Percentiles rank a stretch among this genome's conserved stretches.
Conservation (phyloP, 768 basidiomycete genomes). For the Xerocomus potaroensis region DNA sequence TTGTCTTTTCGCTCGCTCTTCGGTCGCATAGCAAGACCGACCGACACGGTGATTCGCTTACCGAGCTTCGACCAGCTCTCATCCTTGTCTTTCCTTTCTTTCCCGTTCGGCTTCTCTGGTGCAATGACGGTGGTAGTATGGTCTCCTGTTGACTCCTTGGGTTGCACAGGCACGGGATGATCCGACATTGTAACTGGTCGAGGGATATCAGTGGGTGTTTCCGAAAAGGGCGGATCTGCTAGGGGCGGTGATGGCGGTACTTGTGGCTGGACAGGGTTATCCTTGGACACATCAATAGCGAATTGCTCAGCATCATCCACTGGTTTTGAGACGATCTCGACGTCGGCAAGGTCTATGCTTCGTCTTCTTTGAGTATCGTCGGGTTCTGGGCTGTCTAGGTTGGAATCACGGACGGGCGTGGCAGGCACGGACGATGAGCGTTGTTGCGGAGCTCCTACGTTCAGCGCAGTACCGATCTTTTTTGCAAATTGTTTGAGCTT, state of each 20-base stretch:
- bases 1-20: slow-evolving; percentile 38
- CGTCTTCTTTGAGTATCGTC: slow-evolving; percentile 27
- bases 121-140: slow-evolving; percentile 38
- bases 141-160: slow-evolving; percentile 17
- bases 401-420: slow-evolving; percentile 29
- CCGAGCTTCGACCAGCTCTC: slow-evolving; percentile 62
- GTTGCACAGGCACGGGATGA: neutral
- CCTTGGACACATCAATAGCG: neutral
- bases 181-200: slow-evolving; percentile 9
- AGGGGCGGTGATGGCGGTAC: slow-evolving; percentile 1
- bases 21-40: slow-evolving; percentile 38
- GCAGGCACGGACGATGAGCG: slow-evolving; percentile 61
- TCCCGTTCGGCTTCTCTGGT: slow-evolving; percentile 31
- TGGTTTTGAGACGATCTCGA: slow-evolving; percentile 28
- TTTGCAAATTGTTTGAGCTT: slow-evolving; percentile 70
- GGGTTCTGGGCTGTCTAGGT: slow-evolving; percentile 29
- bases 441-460: slow-evolving; percentile 30
- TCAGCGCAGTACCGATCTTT: slow-evolving; percentile 38
- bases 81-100: slow-evolving; percentile 38
- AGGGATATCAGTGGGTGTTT: slow-evolving; percentile 11
- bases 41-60: slow-evolving; percentile 56
- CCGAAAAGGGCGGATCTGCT: slow-evolving; percentile 12
- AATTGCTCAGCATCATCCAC: slow-evolving; percentile 1
- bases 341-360: slow-evolving; percentile 31
- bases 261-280: slow-evolving; percentile 1